Percentiles rank a stretch among this genome's conserved stretches.
Evolutionary conservation across 305 asterid genomes (phyloP).

Genomic region (Solanum chacoense): DNA sequence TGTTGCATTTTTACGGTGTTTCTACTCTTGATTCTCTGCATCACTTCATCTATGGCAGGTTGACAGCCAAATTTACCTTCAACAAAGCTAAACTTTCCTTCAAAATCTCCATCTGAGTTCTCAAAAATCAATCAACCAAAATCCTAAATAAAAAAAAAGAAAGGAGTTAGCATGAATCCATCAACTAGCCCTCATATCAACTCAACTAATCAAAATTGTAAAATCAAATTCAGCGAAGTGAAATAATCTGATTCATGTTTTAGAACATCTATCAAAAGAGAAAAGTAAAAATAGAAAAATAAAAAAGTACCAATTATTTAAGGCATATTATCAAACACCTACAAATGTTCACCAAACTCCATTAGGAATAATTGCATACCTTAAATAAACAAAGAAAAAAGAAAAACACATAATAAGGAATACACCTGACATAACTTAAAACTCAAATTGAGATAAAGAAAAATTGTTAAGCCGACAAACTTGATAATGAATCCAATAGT

Average conservation of each 20-base stretch:
- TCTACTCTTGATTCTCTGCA: background rate
- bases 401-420: background rate
- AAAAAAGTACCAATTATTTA: background rate
- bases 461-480: too few species aligned
- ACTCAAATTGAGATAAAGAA: too few species aligned
- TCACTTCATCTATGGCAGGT: background rate
- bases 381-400: background rate
- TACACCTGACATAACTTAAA: background rate
- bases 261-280: background rate
- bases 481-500: too few species aligned
- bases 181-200: too few species aligned
- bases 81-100: background rate
- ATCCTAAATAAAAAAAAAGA: too few species aligned
- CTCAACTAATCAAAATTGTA: too few species aligned
- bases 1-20: background rate
- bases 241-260: background rate
- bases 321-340: background rate
- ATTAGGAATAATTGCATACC: background rate
- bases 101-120: background rate
- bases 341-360: background rate
- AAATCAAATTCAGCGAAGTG: background rate
- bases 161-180: too few species aligned
- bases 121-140: too few species aligned
- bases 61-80: background rate
- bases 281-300: too few species aligned